Conservation (phyloP, 2,329 filamentous ascomycete species). For the Gliomastix tumulicola region DNA sequence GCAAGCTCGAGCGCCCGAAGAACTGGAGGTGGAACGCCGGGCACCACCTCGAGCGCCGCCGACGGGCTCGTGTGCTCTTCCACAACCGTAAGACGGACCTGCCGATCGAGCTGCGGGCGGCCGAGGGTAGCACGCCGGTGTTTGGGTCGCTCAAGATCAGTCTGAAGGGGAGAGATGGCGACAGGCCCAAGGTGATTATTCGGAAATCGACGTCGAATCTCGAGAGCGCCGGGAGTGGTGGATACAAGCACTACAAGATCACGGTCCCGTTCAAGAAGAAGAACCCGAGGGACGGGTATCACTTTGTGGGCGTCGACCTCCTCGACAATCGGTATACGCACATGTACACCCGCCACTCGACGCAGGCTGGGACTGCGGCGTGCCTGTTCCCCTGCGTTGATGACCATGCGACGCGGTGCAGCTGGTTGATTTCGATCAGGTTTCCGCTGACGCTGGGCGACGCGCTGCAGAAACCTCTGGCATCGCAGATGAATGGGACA, state of each 20-base stretch:
- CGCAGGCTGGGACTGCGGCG: conserved; percentile 71
- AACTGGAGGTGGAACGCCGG: conserved; percentile 58
- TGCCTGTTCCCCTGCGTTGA: conserved; percentile 93
- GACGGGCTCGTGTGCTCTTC: conserved; percentile 52
- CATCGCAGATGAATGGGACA: conserved; percentile 28
- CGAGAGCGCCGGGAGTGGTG: conserved; percentile 24
- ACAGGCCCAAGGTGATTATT: conserved; percentile 34
- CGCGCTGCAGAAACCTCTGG: conserved; percentile 46
- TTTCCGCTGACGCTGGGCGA: conserved; percentile 84
- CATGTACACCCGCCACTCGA: conserved; percentile 78
- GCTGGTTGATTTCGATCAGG: conserved; percentile 84
- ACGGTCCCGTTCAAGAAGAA: conserved; percentile 71
- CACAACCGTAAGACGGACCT: conserved; percentile 45
- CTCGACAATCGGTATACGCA: conserved; percentile 82
- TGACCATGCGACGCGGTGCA: conserved; percentile 70
- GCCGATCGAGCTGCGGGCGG: conserved; percentile 46
- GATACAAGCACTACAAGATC: conserved; percentile 37
- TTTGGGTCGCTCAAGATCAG: conserved; percentile 44
- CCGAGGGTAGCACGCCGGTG: conserved; percentile 47
- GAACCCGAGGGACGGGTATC: conserved; percentile 75
- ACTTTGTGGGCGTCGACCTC: conserved; percentile 81
- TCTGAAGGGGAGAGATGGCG: conserved; percentile 30
- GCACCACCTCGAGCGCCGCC: conserved; percentile 69
- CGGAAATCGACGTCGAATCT: conserved; percentile 29
- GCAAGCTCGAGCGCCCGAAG: conserved; percentile 52